Percentiles rank a stretch among this genome's conserved stretches.
Conservation (phyloP, 139 green algal genomes). For the Chlamydomonas incerta region DNA sequence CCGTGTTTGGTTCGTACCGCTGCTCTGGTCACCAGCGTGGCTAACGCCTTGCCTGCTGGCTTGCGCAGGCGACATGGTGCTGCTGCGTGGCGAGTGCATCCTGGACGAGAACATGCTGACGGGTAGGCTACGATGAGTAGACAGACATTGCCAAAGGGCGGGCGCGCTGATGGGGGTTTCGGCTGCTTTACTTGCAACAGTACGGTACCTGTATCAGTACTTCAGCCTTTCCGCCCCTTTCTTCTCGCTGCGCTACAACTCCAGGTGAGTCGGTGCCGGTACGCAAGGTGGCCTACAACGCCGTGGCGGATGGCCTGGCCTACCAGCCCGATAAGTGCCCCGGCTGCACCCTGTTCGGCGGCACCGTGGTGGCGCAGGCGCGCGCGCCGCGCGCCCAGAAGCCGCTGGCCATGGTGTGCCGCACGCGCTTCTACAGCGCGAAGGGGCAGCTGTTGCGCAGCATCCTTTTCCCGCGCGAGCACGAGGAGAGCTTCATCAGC, state of each 20-base stretch:
- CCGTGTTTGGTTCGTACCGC: no score
- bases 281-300: conserved; percentile 75
- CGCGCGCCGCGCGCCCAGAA: conserved; percentile 26
- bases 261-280: conserved; percentile 77
- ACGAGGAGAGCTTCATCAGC: conserved; percentile 65
- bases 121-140: no score
- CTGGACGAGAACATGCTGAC: conserved; percentile 84
- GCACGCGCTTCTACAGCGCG: conserved; percentile 75
- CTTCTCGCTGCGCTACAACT: no score
- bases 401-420: conserved; percentile 70
- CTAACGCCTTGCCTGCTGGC: no score
- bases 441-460: conserved; percentile 79
- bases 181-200: no score
- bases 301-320: conserved; percentile 56
- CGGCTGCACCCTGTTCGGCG: conserved; percentile 76
- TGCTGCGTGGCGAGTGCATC: conserved; percentile 70
- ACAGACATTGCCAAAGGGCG: no score
- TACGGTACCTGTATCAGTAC: no score
- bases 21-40: no score
- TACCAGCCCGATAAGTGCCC: conserved; percentile 71
- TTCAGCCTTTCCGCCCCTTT: no score
- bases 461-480: conserved; percentile 70
- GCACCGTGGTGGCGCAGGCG: conserved; percentile 74
- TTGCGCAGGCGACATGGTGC: no score
- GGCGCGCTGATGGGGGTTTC: no score